Percentiles rank a stretch among this genome's conserved stretches.
These are phyloP conservation scores for Penstemon davidsonii DNA, from an alignment of 257 asterid genomes.

Conservation along the genomic window DNA sequence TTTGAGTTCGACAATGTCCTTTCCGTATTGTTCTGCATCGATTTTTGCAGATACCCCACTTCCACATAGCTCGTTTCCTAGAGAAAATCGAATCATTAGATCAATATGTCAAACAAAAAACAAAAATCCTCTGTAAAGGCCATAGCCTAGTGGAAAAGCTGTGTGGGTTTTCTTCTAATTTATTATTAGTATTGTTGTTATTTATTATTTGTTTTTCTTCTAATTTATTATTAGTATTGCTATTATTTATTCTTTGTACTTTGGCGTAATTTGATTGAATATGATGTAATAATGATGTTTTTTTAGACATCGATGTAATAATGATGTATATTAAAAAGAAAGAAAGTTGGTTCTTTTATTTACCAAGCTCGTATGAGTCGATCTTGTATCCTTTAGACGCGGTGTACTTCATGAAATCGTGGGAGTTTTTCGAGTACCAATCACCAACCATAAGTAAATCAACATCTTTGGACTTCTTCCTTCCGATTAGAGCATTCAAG, in stretches of 20 bases:
- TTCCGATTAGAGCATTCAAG: constrained; percentile 72
- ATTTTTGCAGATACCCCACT: constrained; percentile 58
- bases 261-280: too few species aligned
- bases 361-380: constrained; percentile 83
- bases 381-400: constrained; percentile 65
- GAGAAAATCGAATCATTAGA: neutral
- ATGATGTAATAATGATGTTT: too few species aligned
- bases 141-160: too few species aligned
- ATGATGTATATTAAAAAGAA: too few species aligned
- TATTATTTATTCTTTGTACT: too few species aligned
- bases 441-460: constrained; percentile 54
- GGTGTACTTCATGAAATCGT: constrained; percentile 60
- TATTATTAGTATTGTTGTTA: too few species aligned
- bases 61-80: constrained; percentile 83
- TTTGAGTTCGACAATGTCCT: constrained; percentile 50
- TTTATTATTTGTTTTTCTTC: too few species aligned
- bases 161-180: too few species aligned
- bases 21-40: constrained; percentile 67
- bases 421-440: constrained; percentile 63
- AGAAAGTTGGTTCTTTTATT: neutral
- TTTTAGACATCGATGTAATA: too few species aligned
- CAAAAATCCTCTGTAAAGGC: too few species aligned
- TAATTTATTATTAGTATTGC: too few species aligned
- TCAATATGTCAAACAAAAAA: too few species aligned
- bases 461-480: constrained; percentile 28